Conservation (phyloP, 106 monocot genomes). For the Platanthera zijinensis region DNA sequence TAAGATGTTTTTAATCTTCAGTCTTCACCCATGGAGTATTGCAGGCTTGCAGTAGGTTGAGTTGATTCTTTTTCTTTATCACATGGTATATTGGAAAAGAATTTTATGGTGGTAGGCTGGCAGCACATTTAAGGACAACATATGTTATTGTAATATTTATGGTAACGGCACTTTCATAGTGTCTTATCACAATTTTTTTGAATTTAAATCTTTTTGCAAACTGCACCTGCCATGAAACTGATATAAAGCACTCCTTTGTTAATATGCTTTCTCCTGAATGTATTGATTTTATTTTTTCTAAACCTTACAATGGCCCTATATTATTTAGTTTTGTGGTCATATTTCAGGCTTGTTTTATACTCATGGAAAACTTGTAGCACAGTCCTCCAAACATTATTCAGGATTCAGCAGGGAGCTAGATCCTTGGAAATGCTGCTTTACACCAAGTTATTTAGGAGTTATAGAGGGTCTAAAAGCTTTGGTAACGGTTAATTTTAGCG, state of each 20-base stretch:
- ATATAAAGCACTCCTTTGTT: not conserved
- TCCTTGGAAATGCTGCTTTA: conserved; percentile 6
- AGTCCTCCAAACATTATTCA: conserved; percentile 3
- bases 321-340: not conserved
- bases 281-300: not conserved
- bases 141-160: too few species aligned
- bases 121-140: too few species aligned
- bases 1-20: too few species aligned
- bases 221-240: not conserved
- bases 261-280: too few species aligned
- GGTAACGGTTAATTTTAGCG: not conserved
- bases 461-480: not conserved
- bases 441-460: conserved; percentile 4
- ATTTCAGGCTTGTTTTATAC: conserved; percentile 15
- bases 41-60: too few species aligned
- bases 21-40: too few species aligned
- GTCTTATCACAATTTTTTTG: not conserved
- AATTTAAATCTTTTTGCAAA: not conserved
- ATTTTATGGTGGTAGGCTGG: too few species aligned
- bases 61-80: too few species aligned
- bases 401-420: conserved; percentile 4
- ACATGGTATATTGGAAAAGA: too few species aligned
- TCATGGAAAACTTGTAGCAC: not conserved
- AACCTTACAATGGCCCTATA: not conserved
- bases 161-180: too few species aligned